A percentile compares a stretch with the other conserved stretches of the same genome.
phyloP scores from a whole-genome alignment of 805 yeast species.

The Lipomyces chichibuensis region DNA sequence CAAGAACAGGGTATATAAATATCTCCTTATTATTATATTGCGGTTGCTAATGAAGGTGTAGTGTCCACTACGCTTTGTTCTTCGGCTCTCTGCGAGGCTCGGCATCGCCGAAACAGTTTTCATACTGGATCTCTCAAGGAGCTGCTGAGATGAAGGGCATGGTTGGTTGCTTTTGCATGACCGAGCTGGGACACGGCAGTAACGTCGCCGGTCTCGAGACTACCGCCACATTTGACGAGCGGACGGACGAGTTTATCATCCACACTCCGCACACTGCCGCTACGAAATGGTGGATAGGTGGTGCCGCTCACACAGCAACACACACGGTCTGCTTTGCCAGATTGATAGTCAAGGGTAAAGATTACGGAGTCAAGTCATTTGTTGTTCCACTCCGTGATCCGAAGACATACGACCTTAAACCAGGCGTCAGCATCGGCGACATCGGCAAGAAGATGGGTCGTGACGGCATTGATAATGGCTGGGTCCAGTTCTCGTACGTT shows the following conservation, averaged over 20 bases:
- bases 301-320: constrained; percentile 93
- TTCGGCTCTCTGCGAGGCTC: constrained; percentile 80
- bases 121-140: constrained; percentile 71
- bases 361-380: constrained; percentile 90
- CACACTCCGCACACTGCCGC: constrained; percentile 91
- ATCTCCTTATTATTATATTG: not conserved
- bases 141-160: constrained; percentile 45
- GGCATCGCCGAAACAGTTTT: constrained; percentile 81
- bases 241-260: constrained; percentile 67
- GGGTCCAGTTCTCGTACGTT: constrained; percentile 89
- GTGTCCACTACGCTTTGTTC: constrained; percentile 86
- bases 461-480: constrained; percentile 94
- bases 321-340: constrained; percentile 87
- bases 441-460: constrained; percentile 96
- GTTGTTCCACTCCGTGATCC: constrained; percentile 86
- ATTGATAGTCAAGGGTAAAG: constrained; percentile 76
- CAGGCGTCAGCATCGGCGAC: constrained; percentile 86
- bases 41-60: not conserved
- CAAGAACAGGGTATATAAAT: constrained; percentile 58
- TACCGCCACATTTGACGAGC: constrained; percentile 76
- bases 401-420: constrained; percentile 63
- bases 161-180: constrained; percentile 89
- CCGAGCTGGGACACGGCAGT: constrained; percentile 91
- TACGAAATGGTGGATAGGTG: constrained; percentile 99
- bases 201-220: constrained; percentile 93